Base-by-base conservation (phyloP, 805 yeast species). In the Starmera dryadoides region DNA sequence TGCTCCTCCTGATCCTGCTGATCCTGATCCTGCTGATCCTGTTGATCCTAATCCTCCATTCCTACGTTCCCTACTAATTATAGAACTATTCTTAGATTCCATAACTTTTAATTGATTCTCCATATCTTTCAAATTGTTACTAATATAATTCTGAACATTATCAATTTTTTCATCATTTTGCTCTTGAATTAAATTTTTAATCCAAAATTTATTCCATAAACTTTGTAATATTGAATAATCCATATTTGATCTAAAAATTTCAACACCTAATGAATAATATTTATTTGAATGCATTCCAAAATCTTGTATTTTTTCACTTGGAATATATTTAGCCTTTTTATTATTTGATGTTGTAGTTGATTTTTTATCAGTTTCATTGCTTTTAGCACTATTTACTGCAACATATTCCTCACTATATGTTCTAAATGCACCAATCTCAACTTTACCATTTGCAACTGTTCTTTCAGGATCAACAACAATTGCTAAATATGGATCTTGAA, bases 401-500 rank as follows among this genome's bases (percentile, higher is more conserved):
- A 47, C 28, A 37, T 52, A 44, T 7, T 50, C 53, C 22, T 69
- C 73, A 1, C 71, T 65, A 34, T 73, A 74, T 0, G 96, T 86
- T 55, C 96, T 64, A 55, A 87, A 88, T 1, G 96, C 96, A 1
- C 96, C 96, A 40, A 88, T 83, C 35, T 85, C 93, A 11, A 88
- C 80, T 42, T 67, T 70, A 0, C 82, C 82, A 37, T 81, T 77
- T 12, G 70, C 60, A 4, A 66, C 53, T 1, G 91, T 79, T 51
- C 79, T 76, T 37, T 76, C 71, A 0, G 96, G 96, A 60, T 88
- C 97, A 37, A 89, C 73, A 7, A 88, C 96, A 23, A 88, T 66
- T 0, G 96, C 96, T 42, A 88, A 66, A 54, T 85, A 88, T 1
- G 97, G 97, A 51, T 88, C 97, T 58, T 88, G 96, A 55, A 79